Conservation (phyloP, 257 asterid genomes). For the Ballota nigra region DNA sequence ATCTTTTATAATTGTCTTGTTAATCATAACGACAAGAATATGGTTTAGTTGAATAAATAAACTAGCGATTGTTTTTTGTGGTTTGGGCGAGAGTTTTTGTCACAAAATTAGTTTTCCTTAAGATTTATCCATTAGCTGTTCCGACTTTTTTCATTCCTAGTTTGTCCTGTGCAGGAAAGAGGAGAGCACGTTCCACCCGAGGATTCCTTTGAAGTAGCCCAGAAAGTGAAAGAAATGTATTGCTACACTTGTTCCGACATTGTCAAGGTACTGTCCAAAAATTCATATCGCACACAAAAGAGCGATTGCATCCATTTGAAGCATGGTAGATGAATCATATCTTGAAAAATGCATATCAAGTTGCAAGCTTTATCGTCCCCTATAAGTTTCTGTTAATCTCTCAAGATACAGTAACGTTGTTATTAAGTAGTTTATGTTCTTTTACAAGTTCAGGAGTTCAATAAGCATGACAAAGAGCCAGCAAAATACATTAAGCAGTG, state of each 20-base stretch:
- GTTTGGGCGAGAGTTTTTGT: not conserved
- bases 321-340: not conserved
- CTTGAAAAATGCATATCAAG: not conserved
- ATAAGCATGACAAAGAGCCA: constrained; percentile 95
- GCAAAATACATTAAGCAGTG: constrained; percentile 84
- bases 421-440: constrained; percentile 22
- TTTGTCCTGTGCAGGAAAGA: constrained; percentile 70
- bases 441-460: constrained; percentile 71
- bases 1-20: not conserved
- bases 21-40: not conserved
- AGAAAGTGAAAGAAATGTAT: constrained; percentile 89
- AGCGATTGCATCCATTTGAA: not conserved
- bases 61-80: not conserved
- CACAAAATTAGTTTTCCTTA: no score
- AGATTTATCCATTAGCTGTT: no score
- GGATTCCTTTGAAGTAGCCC: constrained; percentile 89
- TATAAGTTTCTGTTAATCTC: not conserved
- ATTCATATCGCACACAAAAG: not conserved
- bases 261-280: constrained; percentile 63
- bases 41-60: not conserved
- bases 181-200: constrained; percentile 95
- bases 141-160: constrained; percentile 10
- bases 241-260: constrained; percentile 97
- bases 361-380: not conserved
- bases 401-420: constrained; percentile 4